Percentiles rank a stretch among this genome's conserved stretches.
Evolutionary conservation across 2,329 filamentous ascomycete species (phyloP).

Genomic region (Diplocarpon rosae): DNA sequence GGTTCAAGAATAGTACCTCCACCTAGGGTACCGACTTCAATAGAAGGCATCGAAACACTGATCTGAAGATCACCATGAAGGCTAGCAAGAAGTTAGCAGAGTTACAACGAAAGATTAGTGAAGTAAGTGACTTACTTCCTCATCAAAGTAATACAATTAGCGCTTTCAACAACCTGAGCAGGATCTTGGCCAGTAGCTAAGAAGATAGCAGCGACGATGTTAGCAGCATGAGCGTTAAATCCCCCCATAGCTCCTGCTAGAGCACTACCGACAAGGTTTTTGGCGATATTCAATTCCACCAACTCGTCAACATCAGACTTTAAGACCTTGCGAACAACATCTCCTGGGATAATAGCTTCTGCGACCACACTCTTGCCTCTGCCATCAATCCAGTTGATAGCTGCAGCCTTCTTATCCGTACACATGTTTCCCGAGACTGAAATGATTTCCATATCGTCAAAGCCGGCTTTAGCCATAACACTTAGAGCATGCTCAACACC

Average conservation of each 20-base stretch:
- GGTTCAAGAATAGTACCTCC: slow-evolving; percentile 95
- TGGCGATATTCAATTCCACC: slow-evolving; percentile 85
- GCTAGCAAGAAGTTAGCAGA: slow-evolving; percentile 43
- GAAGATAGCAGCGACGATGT: slow-evolving; percentile 94
- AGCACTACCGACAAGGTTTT: slow-evolving; percentile 93
- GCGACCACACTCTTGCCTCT: slow-evolving; percentile 94
- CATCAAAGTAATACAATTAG: slow-evolving; percentile 98
- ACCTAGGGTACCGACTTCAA: slow-evolving; percentile 94
- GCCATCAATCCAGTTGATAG: slow-evolving; percentile 98
- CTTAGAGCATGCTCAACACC: slow-evolving; percentile 88
- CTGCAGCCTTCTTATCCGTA: slow-evolving; percentile 94
- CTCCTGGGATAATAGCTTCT: slow-evolving; percentile 86
- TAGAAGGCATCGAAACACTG: slow-evolving; percentile 93
- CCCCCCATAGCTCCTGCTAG: slow-evolving; percentile 95
- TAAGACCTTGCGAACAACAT: slow-evolving; percentile 76
- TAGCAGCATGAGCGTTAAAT: slow-evolving; percentile 95
- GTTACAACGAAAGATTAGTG: too few species aligned
- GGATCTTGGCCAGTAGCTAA: slow-evolving; percentile 94
- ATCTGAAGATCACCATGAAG: slow-evolving; percentile 87
- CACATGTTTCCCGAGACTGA: slow-evolving; percentile 96
- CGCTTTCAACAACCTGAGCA: slow-evolving; percentile 92
- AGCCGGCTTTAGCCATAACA: slow-evolving; percentile 82
- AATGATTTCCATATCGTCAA: slow-evolving; percentile 91
- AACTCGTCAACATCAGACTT: slow-evolving; percentile 89
- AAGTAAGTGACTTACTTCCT: slow-evolving; percentile 82